These are phyloP conservation scores for Leishmania mexicana DNA, from an alignment of 208 protist genomes.

Conservation along the genomic window DNA sequence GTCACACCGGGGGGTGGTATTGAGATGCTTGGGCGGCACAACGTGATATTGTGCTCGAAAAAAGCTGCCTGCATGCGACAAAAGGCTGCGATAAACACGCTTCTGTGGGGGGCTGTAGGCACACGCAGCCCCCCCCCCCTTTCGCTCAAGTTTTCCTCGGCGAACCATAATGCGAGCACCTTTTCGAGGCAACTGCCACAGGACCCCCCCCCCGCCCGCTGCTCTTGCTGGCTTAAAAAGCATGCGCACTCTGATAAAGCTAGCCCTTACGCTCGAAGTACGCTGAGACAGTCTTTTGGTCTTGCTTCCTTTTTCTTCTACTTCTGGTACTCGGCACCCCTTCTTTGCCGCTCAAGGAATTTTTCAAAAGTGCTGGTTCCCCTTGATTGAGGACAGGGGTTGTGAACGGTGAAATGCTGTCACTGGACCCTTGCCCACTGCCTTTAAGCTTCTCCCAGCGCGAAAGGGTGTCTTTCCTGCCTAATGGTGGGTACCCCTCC, in stretches of 20 bases:
- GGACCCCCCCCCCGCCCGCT: background rate
- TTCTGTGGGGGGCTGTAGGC: background rate
- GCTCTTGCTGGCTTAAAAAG: background rate
- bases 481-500: background rate
- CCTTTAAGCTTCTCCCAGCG: background rate
- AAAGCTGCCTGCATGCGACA: background rate
- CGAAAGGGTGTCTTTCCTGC: background rate
- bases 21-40: background rate
- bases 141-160: background rate
- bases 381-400: background rate
- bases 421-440: background rate
- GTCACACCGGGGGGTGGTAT: background rate
- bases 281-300: background rate
- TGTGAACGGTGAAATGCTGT: background rate
- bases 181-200: background rate
- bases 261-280: background rate
- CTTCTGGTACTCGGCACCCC: background rate
- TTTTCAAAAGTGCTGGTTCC: background rate
- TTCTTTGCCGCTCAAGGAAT: background rate
- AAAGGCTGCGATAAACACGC: background rate
- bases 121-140: background rate
- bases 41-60: background rate
- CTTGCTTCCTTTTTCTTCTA: background rate
- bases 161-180: background rate
- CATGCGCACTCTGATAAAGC: background rate